Evolutionary conservation across 257 asterid genomes (phyloP).

Genomic region (Ligustrum vulgare): DNA sequence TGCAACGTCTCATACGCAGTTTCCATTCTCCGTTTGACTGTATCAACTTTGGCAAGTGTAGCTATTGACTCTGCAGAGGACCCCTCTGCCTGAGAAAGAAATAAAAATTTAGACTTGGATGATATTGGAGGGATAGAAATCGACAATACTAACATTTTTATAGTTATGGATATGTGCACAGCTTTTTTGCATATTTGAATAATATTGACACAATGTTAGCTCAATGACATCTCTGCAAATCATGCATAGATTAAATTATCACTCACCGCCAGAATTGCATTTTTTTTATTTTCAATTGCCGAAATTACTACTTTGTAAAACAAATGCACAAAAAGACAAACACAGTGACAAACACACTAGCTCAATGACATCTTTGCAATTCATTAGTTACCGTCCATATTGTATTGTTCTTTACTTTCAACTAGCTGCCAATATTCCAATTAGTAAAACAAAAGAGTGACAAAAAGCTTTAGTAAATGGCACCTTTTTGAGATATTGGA

Average conservation of each 20-base stretch:
- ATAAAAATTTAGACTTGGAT: slow-evolving; percentile 8
- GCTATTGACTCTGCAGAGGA: slow-evolving; percentile 91
- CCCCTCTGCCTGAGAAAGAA: slow-evolving; percentile 77
- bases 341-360: background rate
- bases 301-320: background rate
- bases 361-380: background rate
- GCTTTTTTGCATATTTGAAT: background rate
- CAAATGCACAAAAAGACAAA: background rate
- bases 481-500: slow-evolving; percentile 81
- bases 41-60: slow-evolving; percentile 88
- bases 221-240: background rate
- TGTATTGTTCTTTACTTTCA: background rate
- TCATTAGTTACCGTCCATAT: background rate
- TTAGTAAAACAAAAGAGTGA: background rate
- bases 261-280: background rate
- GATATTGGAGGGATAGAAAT: background rate
- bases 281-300: background rate
- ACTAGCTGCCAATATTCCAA: background rate
- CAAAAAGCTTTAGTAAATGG: background rate
- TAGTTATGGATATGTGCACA: background rate
- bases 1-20: slow-evolving; percentile 94
- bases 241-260: background rate
- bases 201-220: background rate
- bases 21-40: slow-evolving; percentile 96
- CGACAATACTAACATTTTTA: background rate